phyloP scores from a whole-genome alignment of 2,329 filamentous ascomycete species.

The Epichloe uncinata region DNA sequence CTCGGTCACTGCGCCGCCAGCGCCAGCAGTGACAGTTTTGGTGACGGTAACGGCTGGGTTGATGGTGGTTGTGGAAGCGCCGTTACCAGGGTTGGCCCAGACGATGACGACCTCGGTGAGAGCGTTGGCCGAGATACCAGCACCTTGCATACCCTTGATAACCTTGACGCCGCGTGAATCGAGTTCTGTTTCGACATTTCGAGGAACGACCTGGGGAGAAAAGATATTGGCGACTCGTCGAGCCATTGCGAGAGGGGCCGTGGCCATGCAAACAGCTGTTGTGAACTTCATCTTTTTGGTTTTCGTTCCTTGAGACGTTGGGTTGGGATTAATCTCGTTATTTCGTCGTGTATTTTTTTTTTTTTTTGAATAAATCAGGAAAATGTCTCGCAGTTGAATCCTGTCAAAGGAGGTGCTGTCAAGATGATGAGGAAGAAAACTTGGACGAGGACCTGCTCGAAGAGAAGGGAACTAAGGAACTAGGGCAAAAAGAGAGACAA shows the following conservation, averaged over 20 bases:
- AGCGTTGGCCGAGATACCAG: constrained; percentile 18
- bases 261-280: constrained; percentile 33
- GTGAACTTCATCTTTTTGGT: constrained; percentile 46
- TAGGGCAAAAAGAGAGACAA: neutral
- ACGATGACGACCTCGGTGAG: constrained; percentile 37
- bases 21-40: constrained; percentile 34
- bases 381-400: constrained; percentile 4
- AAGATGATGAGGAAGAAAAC: constrained; percentile 9
- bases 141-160: constrained; percentile 13
- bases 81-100: constrained; percentile 41
- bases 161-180: constrained; percentile 10
- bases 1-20: constrained; percentile 19
- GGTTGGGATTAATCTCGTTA: neutral
- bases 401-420: constrained; percentile 13
- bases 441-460: constrained; percentile 9
- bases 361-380: too few species aligned
- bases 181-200: constrained; percentile 5
- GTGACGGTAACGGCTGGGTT: constrained; percentile 38
- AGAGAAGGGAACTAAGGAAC: neutral
- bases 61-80: constrained; percentile 35
- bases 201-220: constrained; percentile 15
- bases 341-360: neutral
- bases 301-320: constrained; percentile 9
- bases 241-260: constrained; percentile 43
- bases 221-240: constrained; percentile 34